Base-by-base conservation (phyloP, 805 yeast genomes). In the Clavispora santaluciae region DNA sequence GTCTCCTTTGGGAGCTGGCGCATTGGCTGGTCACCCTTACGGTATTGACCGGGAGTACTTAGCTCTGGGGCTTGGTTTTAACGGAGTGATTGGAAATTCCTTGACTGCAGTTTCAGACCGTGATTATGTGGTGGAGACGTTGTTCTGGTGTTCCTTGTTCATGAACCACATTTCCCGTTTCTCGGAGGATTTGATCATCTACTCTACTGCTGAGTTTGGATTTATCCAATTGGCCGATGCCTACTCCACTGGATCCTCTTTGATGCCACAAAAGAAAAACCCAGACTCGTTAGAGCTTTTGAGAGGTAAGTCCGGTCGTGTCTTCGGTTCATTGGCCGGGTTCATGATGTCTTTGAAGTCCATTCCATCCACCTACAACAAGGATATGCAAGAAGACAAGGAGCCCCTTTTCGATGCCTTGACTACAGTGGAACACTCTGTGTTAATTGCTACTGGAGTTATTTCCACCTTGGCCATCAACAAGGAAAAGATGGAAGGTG, bases 181-280 rank as follows among this genome's bases (percentile, higher is more conserved):
- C 60, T 79, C 93, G 33, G 99, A 93, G 66, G 99, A 93, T 67
- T 73, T 93, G 59, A 89, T 93, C 53, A 83, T 93, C 53, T 93
- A 93, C 68, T 93, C 98, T 6, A 87, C 96, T 20, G 98, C 96
- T 22, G 99, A 93, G 70, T 93, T 93, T 71, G 96, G 96, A 4
- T 93, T 95, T 61, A 74, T 93, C 48, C 81, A 86, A 62, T 77
- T 90, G 39, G 95, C 96, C 10, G 99, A 93, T 61, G 98, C 99
- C 20, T 93, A 93, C 67, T 93, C 99, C 1, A 93, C 99, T 7
- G 99, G 99, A 11, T 88, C 97, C 6, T 88, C 96, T 21, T 75
- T 93, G 60, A 93, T 93, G 99, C 99, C 99, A 18, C 99, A 93
- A 68, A 93, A 93, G 81, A 93, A 93, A 68, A 93, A 93, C 69